Conservation (phyloP, 2,329 filamentous ascomycete genomes). For the Fusarium sp. region DNA sequence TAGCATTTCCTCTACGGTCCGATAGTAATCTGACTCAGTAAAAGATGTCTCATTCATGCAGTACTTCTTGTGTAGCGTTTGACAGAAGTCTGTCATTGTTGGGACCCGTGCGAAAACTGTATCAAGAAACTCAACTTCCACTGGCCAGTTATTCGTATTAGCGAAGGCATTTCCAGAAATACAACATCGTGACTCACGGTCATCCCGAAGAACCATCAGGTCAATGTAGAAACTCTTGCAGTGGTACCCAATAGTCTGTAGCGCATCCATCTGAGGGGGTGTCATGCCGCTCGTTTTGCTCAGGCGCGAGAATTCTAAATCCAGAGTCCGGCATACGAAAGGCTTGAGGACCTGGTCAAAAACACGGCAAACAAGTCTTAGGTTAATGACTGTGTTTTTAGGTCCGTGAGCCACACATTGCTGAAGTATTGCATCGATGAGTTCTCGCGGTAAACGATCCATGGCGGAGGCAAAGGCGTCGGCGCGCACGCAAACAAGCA, state of each 20-base stretch:
- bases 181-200: slow-evolving; percentile 53
- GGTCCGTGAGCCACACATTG: slow-evolving; percentile 56
- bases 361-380: slow-evolving; percentile 63
- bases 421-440: slow-evolving; percentile 60
- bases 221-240: slow-evolving; percentile 65
- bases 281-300: slow-evolving; percentile 51
- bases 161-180: slow-evolving; percentile 5
- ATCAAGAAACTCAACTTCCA: slow-evolving; percentile 62
- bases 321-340: slow-evolving; percentile 60
- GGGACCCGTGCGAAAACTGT: slow-evolving; percentile 61
- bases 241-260: slow-evolving; percentile 61
- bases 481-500: not conserved
- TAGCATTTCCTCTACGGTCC: slow-evolving; percentile 57
- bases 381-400: slow-evolving; percentile 59
- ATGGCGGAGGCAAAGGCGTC: slow-evolving; percentile 47
- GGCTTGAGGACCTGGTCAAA: slow-evolving; percentile 63
- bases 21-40: slow-evolving; percentile 62
- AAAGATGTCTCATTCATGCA: slow-evolving; percentile 63
- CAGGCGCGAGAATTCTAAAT: slow-evolving; percentile 64
- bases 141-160: slow-evolving; percentile 49
- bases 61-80: slow-evolving; percentile 58
- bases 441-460: slow-evolving; percentile 62
- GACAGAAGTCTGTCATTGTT: slow-evolving; percentile 60
- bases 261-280: slow-evolving; percentile 54
- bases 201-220: slow-evolving; percentile 65